Conservation (phyloP, 257 asterid genomes). For the Fraxinus cuspidata region DNA sequence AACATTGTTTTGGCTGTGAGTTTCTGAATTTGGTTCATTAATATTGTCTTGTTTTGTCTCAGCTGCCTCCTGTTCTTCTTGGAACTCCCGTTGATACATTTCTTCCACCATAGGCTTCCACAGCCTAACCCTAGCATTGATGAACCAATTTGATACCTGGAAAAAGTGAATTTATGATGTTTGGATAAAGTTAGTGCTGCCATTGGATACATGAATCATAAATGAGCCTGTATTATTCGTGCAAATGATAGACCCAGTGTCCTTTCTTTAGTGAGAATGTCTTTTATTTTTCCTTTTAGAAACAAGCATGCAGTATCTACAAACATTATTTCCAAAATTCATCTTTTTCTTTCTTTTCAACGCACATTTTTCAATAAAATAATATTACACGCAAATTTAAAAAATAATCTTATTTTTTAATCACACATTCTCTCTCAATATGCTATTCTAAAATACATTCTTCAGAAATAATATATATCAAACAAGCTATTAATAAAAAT, state of each 20-base stretch:
- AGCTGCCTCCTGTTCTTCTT: conserved; percentile 27
- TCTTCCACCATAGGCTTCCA: conserved; percentile 95
- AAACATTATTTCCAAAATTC: too few species aligned
- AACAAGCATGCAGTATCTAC: too few species aligned
- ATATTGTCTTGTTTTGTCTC: conserved; percentile 21
- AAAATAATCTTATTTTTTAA: too few species aligned
- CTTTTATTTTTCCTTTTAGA: too few species aligned
- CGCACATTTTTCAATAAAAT: too few species aligned
- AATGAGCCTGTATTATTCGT: not conserved
- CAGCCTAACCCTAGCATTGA: conserved; percentile 89
- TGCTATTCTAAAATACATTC: too few species aligned
- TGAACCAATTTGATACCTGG: conserved; percentile 94
- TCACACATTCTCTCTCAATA: too few species aligned
- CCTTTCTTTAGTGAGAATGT: not conserved
- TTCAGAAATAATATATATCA: too few species aligned
- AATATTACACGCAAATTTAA: too few species aligned
- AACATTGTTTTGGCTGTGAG: conserved; percentile 9
- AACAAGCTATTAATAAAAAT: too few species aligned
- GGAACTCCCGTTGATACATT: conserved; percentile 70
- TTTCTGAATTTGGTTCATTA: conserved; percentile 22
- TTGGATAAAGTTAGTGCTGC: not conserved
- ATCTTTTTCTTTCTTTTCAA: too few species aligned
- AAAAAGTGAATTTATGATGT: conserved; percentile 23
- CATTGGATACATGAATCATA: not conserved
- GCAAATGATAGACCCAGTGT: not conserved